These are phyloP conservation scores for Tuber microsphaerosporum DNA, from an alignment of 495 filamentous ascomycete genomes.

Conservation along the genomic window DNA sequence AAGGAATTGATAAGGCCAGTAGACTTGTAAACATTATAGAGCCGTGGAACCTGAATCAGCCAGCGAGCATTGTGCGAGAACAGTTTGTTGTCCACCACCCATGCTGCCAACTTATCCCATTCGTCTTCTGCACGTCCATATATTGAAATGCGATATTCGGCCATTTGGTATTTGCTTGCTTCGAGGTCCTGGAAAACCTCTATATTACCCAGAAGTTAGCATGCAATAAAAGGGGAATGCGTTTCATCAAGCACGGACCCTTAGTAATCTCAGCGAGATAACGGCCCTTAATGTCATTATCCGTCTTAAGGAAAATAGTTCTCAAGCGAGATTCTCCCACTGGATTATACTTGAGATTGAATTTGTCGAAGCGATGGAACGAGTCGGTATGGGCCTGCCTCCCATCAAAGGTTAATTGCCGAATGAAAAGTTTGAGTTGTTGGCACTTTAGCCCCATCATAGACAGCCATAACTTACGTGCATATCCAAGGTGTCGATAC, in stretches of 20 bases:
- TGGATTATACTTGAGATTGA: conserved; percentile 98
- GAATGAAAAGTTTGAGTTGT: conserved; percentile 2
- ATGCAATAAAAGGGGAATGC: background rate
- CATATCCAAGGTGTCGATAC: conserved; percentile 98
- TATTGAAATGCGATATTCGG: conserved; percentile 96
- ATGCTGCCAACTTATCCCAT: conserved; percentile 95
- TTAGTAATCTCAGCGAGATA: conserved; percentile 97
- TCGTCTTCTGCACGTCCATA: conserved; percentile 87
- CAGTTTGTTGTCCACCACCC: conserved; percentile 98
- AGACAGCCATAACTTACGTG: conserved; percentile 55
- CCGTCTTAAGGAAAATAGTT: conserved; percentile 96
- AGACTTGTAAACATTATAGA: conserved; percentile 92
- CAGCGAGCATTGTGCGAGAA: conserved; percentile 96
- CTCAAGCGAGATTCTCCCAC: conserved; percentile 90
- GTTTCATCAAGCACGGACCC: conserved; percentile 15
- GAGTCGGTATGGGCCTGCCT: conserved; percentile 85
- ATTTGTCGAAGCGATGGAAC: conserved; percentile 98
- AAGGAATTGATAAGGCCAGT: conserved; percentile 78
- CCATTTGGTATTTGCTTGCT: conserved; percentile 99
- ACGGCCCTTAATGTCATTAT: conserved; percentile 91
- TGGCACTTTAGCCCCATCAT: conserved; percentile 1
- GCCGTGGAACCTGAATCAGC: conserved; percentile 88
- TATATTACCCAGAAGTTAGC: conserved; percentile 16
- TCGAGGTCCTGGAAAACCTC: conserved; percentile 97
- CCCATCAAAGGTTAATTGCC: conserved; percentile 11